Evolutionary conservation across 495 filamentous ascomycete genomes (phyloP), one percentile per base, ranked within the genome.

Genomic region (Podospora fimiseda): DNA sequence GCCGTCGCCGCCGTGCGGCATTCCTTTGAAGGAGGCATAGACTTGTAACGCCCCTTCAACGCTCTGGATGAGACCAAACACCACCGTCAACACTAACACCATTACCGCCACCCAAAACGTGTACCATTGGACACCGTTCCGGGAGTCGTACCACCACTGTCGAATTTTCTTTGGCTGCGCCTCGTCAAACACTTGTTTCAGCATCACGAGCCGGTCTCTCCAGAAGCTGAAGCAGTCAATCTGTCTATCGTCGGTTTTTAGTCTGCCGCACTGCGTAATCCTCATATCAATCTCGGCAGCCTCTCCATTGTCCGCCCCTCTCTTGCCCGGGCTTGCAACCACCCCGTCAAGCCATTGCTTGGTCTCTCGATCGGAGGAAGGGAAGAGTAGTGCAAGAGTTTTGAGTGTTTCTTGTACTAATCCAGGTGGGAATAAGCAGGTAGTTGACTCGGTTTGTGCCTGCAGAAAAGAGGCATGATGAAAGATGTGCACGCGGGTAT

Each of bases 101-200:
- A 53, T 18, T 11, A 53, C 20, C 3, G 43, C 51, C 6, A 78
- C 68, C 78, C 78, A 82, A 43, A 81, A 77, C 2, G 74, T 75
- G 48, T 77, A 80, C 74, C 75, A 81, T 52, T 80, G 75, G 0
- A 70, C 66, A 3, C 68, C 64, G 42, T 77, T 75, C 3, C 80
- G 59, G 41, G 76, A 55, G 56, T 82, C 77, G 33, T 64, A 56
- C 75, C 77, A 80, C 71, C 74, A 77, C 54, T 81, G 73, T 0
- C 53, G 58, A 0, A 81, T 41, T 2, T 52, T 77, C 9, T 49
- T 59, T 9, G 79, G 79, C 30, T 63, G 57, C 0, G 75, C 56
- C 19, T 82, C 67, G 59, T 83, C 80, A 47, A 75, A 81, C 1
- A 63, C 64, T 43, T 76, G 62, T 53, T 81, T 78, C 20, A 83